phyloP scores from a whole-genome alignment of 1,284 basidiomycete species.

The Apiotrichum laibachii region DNA sequence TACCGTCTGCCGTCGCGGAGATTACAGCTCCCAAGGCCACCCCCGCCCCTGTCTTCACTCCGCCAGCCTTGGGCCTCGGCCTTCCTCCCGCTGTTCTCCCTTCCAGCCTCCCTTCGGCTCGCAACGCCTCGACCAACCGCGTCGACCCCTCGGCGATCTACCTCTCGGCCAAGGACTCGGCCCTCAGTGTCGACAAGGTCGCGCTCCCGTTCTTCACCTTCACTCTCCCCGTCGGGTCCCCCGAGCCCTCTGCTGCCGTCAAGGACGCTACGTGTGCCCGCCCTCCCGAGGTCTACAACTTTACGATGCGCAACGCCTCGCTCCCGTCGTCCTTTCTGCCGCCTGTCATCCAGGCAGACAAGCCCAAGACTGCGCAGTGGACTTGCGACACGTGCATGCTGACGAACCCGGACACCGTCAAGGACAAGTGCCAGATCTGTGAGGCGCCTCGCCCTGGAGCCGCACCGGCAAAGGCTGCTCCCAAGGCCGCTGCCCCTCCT shows the following conservation, averaged over 20 bases:
- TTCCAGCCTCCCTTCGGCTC: neutral
- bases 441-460: constrained; percentile 50
- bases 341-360: neutral
- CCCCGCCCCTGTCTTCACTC: constrained; percentile 18
- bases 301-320: constrained; percentile 14
- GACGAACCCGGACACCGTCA: constrained; percentile 53
- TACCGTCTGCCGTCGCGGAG: constrained; percentile 10
- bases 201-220: constrained; percentile 41
- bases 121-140: neutral
- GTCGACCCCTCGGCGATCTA: constrained; percentile 24
- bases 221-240: constrained; percentile 9
- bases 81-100: constrained; percentile 6
- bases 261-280: constrained; percentile 13
- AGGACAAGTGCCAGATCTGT: constrained; percentile 58
- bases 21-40: constrained; percentile 15
- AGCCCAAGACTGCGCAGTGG: constrained; percentile 45
- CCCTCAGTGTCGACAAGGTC: constrained; percentile 33
- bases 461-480: neutral
- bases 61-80: constrained; percentile 14
- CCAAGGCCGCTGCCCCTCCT: neutral
- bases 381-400: constrained; percentile 56
- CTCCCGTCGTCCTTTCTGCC: neutral
- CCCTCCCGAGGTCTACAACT: constrained; percentile 12
- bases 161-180: constrained; percentile 40
- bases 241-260: constrained; percentile 20